These are phyloP conservation scores for Saccharomycopsis sp. DNA, from an alignment of 805 yeast species.

Conservation along the genomic window DNA sequence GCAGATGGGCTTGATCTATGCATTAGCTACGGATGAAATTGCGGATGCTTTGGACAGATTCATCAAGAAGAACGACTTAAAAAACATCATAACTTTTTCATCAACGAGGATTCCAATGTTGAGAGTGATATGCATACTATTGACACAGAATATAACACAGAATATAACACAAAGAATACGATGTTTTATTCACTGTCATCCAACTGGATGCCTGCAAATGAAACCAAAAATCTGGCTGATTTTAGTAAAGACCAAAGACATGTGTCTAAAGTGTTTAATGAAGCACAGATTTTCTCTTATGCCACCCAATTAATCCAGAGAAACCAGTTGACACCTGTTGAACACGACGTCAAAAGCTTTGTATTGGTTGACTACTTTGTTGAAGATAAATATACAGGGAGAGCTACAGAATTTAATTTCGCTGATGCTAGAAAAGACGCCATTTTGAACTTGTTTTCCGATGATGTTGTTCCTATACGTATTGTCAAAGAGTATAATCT, in stretches of 20 bases:
- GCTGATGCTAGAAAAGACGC: not conserved
- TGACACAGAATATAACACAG: too few relatives aligned
- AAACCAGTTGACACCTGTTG: not conserved
- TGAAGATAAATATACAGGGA: not conserved
- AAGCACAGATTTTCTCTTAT: too few relatives aligned
- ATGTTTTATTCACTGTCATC: not conserved
- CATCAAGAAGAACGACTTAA: not conserved
- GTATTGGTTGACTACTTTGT: not conserved
- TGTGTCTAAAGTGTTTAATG: too few relatives aligned
- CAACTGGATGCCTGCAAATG: too few relatives aligned
- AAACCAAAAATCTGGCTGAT: too few relatives aligned
- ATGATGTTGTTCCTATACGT: not conserved
- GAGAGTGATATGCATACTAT: too few relatives aligned
- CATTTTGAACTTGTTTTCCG: not conserved
- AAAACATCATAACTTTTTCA: too few relatives aligned
- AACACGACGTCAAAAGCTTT: not conserved
- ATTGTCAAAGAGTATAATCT: not conserved
- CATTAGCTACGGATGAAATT: not conserved
- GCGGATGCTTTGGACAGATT: not conserved
- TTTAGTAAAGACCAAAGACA: too few relatives aligned
- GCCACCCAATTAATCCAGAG: not conserved
- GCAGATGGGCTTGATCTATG: not conserved
- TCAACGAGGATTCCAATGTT: too few relatives aligned
- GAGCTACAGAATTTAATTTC: not conserved
- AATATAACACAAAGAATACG: too few relatives aligned